A percentile compares a stretch with the other conserved stretches of the same genome.
These are phyloP conservation scores for Lentinula sp. DNA, from an alignment of 768 basidiomycete genomes.

Conservation along the genomic window DNA sequence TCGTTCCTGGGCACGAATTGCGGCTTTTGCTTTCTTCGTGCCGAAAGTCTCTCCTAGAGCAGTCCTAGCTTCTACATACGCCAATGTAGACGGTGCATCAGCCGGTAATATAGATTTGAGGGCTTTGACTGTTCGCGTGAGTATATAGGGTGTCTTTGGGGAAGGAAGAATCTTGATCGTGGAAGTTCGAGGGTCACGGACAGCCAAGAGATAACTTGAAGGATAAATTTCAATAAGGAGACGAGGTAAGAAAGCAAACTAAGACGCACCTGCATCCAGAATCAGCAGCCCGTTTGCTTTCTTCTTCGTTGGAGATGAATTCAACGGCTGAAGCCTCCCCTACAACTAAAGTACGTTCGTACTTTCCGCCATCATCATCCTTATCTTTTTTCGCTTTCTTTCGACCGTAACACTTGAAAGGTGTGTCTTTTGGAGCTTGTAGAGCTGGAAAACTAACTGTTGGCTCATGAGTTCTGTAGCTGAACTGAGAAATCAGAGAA, in stretches of 20 bases:
- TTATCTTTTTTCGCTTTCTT: constrained; percentile 31
- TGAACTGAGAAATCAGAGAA: neutral
- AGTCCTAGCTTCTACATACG: constrained; percentile 60
- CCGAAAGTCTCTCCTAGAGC: constrained; percentile 91
- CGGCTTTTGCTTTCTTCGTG: constrained; percentile 87
- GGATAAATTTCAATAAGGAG: neutral
- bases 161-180: constrained; percentile 64
- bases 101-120: constrained; percentile 60
- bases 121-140: constrained; percentile 78
- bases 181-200: constrained; percentile 73
- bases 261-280: constrained; percentile 61
- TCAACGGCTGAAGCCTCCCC: constrained; percentile 86
- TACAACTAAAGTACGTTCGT: constrained; percentile 48
- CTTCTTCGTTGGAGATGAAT: constrained; percentile 62
- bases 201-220: constrained; percentile 75
- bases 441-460: constrained; percentile 64
- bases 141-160: constrained; percentile 57
- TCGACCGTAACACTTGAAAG: constrained; percentile 55
- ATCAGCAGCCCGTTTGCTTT: constrained; percentile 40
- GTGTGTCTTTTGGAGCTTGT: constrained; percentile 46
- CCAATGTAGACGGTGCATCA: constrained; percentile 41
- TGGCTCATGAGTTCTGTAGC: neutral
- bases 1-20: constrained; percentile 79
- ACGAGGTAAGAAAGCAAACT: neutral
- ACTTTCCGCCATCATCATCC: constrained; percentile 18